These are phyloP conservation scores for Rubroshorea leprosula DNA, from an alignment of 345 rosid species.

Conservation along the genomic window DNA sequence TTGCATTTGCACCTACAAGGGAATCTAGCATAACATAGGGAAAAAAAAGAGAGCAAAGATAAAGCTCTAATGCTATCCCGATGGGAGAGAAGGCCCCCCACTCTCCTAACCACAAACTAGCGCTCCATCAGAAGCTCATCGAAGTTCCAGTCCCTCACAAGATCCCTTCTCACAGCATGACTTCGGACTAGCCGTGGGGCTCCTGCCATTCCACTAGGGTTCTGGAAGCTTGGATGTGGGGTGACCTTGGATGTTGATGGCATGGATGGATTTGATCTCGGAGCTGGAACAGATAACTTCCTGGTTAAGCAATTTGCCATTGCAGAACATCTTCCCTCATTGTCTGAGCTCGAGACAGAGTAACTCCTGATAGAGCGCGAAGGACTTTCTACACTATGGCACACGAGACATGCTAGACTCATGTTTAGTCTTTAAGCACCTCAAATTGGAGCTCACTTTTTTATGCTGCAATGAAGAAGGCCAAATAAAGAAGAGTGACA, in stretches of 20 bases:
- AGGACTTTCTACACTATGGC: slow-evolving; percentile 90
- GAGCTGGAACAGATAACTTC: slow-evolving; percentile 55
- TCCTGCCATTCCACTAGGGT: slow-evolving; percentile 38
- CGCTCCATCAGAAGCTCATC: slow-evolving; percentile 49
- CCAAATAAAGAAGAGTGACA: not conserved
- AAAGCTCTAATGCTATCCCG: slow-evolving; percentile 20
- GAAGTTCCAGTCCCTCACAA: slow-evolving; percentile 96
- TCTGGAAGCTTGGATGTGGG: slow-evolving; percentile 60
- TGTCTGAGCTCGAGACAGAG: slow-evolving; percentile 89
- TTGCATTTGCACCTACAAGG: slow-evolving; percentile 22
- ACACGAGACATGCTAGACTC: slow-evolving; percentile 91
- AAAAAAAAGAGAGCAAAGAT: slow-evolving; percentile 1
- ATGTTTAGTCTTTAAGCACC: slow-evolving; percentile 23
- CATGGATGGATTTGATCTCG: slow-evolving; percentile 40
- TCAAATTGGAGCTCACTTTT: not conserved
- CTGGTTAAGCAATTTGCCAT: slow-evolving; percentile 68
- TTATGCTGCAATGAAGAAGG: not conserved
- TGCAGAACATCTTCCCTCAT: slow-evolving; percentile 76
- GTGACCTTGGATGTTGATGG: slow-evolving; percentile 77
- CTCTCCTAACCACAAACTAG: slow-evolving; percentile 24
- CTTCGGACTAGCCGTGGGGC: slow-evolving; percentile 82
- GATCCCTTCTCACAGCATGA: slow-evolving; percentile 82
- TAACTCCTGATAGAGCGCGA: slow-evolving; percentile 91
- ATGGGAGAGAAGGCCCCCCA: not conserved
- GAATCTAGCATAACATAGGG: slow-evolving; percentile 9